phyloP scores from a whole-genome alignment of 2,329 filamentous ascomycete genomes.

The Fusarium robinianum region DNA sequence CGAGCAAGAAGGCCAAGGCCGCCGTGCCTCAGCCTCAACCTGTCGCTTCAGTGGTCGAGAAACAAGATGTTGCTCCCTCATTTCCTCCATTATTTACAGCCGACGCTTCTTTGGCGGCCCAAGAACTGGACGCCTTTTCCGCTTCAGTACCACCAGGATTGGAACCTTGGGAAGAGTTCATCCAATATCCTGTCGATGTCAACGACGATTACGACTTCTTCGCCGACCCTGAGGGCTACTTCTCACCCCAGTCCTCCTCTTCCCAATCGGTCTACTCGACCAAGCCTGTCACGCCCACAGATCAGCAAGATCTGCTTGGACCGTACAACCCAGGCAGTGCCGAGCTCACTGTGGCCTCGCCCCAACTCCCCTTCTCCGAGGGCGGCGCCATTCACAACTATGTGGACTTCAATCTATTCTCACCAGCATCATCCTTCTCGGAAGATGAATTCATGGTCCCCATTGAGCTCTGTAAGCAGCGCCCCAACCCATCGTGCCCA shows the following conservation, averaged over 20 bases:
- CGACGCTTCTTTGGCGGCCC: slow-evolving; percentile 14
- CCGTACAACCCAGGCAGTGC: slow-evolving; percentile 9
- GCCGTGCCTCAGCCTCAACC: slow-evolving; percentile 20
- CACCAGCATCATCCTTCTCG: slow-evolving; percentile 52
- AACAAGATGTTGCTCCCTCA: slow-evolving; percentile 20
- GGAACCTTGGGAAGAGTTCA: slow-evolving; percentile 52
- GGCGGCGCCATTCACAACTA: slow-evolving; percentile 45
- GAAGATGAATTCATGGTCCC: slow-evolving; percentile 53
- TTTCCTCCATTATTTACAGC: slow-evolving; percentile 1
- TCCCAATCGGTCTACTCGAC: slow-evolving; percentile 37
- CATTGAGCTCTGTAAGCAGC: slow-evolving; percentile 32
- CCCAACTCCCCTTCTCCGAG: slow-evolving; percentile 32
- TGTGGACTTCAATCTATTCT: slow-evolving; percentile 61
- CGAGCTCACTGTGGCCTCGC: slow-evolving; percentile 13
- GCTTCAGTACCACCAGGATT: slow-evolving; percentile 15
- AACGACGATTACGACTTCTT: slow-evolving; percentile 52
- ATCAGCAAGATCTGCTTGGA: slow-evolving; percentile 26
- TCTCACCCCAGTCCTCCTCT: slow-evolving; percentile 45
- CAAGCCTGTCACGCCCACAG: slow-evolving; percentile 35
- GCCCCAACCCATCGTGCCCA: slow-evolving; percentile 24
- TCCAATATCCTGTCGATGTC: slow-evolving; percentile 48
- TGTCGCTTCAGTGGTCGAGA: slow-evolving; percentile 8
- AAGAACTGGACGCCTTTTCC: slow-evolving; percentile 29
- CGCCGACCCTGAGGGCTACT: slow-evolving; percentile 48
- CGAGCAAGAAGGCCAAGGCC: slow-evolving; percentile 49